Conservation (phyloP, 768 basidiomycete genomes). For the Termitomyces sp. region DNA sequence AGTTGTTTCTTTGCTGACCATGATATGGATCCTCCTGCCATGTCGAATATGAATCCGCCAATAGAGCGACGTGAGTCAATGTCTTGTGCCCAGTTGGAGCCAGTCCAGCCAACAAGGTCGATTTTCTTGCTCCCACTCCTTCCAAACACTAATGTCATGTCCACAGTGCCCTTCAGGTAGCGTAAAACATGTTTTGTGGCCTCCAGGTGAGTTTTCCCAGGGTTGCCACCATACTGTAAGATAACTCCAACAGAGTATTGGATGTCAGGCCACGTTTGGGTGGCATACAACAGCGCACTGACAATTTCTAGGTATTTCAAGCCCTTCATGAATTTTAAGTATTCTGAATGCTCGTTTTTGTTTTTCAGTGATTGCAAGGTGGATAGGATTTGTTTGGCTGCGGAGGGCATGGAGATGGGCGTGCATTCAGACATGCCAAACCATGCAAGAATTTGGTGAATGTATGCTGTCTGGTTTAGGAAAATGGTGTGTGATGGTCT, state of each 20-base stretch:
- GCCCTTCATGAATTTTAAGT: background rate
- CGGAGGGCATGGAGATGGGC: background rate
- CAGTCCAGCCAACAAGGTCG: slow-evolving; percentile 1
- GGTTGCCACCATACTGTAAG: background rate
- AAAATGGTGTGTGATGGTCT: background rate
- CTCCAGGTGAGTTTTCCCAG: background rate
- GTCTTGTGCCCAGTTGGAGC: slow-evolving; percentile 2
- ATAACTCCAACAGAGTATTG: background rate
- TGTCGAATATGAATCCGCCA: background rate
- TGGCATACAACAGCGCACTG: background rate
- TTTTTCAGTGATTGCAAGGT: background rate
- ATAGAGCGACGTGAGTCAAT: background rate
- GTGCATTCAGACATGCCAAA: slow-evolving; percentile 1
- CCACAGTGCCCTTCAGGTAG: background rate
- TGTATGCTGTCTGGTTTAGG: background rate
- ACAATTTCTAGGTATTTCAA: background rate
- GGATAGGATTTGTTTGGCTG: background rate
- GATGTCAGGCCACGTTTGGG: background rate
- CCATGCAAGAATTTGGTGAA: background rate
- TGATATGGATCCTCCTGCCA: background rate
- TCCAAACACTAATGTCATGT: background rate
- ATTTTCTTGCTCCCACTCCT: background rate
- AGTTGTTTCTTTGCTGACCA: background rate
- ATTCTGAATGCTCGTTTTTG: background rate
- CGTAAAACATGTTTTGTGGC: background rate